Evolutionary conservation across 2,329 filamentous ascomycete species (phyloP).

Genomic region (Ophiostoma triangulosporum): DNA sequence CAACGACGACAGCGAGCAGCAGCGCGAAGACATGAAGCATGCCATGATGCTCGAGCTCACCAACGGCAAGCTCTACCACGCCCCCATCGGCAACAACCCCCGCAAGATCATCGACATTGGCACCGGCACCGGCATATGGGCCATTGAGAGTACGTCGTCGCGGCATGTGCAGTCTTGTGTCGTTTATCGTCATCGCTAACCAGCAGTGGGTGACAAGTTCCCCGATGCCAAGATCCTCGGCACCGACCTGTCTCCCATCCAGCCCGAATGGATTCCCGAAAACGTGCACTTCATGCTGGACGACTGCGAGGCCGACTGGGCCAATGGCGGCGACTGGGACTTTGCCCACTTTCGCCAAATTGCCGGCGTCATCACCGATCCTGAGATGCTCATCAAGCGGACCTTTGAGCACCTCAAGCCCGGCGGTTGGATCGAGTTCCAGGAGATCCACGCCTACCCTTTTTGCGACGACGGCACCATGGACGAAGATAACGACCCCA

Average conservation of each 20-base stretch:
- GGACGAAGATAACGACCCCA: conserved; percentile 26
- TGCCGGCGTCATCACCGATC: conserved; percentile 28
- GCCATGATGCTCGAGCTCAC: conserved; percentile 31
- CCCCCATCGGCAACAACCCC: conserved; percentile 28
- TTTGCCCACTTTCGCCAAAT: conserved; percentile 47
- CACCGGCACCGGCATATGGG: conserved; percentile 26
- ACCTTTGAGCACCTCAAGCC: conserved; percentile 23
- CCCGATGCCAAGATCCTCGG: conserved; percentile 27
- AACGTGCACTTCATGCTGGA: conserved; percentile 13
- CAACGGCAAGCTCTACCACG: conserved; percentile 29
- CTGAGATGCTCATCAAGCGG: neutral
- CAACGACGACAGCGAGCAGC: conserved; percentile 33
- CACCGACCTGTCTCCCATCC: conserved; percentile 30
- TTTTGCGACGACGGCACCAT: conserved; percentile 28
- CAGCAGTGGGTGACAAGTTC: conserved; percentile 20
- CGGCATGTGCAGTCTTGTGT: too few relatives aligned
- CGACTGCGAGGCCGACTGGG: conserved; percentile 35
- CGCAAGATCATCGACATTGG: conserved; percentile 33
- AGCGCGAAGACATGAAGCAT: conserved; percentile 32
- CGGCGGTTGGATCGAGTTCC: conserved; percentile 36
- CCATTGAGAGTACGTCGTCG: conserved; percentile 16
- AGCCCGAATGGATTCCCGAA: conserved; percentile 31
- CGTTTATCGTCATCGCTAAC: neutral
- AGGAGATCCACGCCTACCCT: conserved; percentile 29
- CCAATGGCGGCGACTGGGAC: conserved; percentile 35